Base-by-base conservation (phyloP, 1,284 basidiomycete genomes). In the Ceratobasidium papillatum region DNA sequence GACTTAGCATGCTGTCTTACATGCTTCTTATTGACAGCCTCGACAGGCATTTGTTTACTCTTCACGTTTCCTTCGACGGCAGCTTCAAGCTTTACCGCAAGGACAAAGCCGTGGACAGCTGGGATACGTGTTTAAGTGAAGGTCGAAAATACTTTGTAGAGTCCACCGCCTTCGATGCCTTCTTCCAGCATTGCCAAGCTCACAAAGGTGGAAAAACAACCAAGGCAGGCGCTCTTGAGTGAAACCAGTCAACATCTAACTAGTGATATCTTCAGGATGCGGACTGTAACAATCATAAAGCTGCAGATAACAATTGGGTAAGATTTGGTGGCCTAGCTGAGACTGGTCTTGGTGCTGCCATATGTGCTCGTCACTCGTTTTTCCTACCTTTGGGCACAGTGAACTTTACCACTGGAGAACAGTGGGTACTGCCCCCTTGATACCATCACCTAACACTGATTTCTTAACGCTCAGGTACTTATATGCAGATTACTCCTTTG, bases 241-340 rank as follows among this genome's bases (percentile, higher is more conserved):
- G 17, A 12, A 59, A 32, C 11, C 47, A 51, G 14, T 7, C 12
- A 19, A 4, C 19, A 9, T n/a, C 58, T 36, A 9, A 19, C 5
- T 22, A 22, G 3, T 27, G 12, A 43, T 38, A 1, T 43, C 5
- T 19, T 25, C 14, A 62, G 59, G 38, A 62, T 38, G n/a, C 19
- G 12, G 22, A n/a, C 17, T 62, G 68, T 36, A 45, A 72, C 43
- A 72, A 72, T 30, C 68, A 72, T 25, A 59, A 61, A 43, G 68
- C 68, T n/a, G 54, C 43, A 14, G 25, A 47, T 2, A 45, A 32
- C 14, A 45, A 9, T 2, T 61, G 11, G 25, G 43, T 72, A 9
- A 1, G n/a, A 12, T 59, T 41, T 7, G 38, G 12, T 1, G 56
- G 68, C 11, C 14, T 59, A 1, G 56, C 19, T 25, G 68, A 45